These are phyloP conservation scores for Starmerella vaccinii DNA, from an alignment of 805 yeast species.

Conservation along the genomic window DNA sequence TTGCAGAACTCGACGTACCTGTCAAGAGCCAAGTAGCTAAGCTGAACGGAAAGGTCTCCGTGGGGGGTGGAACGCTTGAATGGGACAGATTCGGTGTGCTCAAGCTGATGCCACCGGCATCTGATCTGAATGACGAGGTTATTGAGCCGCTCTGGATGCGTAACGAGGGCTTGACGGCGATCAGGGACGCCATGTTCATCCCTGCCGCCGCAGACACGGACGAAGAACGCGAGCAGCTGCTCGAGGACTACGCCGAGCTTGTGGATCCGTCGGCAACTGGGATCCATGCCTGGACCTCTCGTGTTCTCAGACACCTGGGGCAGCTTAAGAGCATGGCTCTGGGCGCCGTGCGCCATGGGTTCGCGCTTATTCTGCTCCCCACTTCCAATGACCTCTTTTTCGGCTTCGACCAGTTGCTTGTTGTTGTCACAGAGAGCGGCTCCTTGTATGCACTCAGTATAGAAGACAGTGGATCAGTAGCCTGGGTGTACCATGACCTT, in stretches of 20 bases:
- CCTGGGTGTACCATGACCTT: constrained; percentile 24
- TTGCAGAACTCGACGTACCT: background rate
- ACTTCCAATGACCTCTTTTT: constrained; percentile 22
- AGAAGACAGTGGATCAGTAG: constrained; percentile 21
- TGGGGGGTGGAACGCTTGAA: constrained; percentile 6
- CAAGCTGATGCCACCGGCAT: background rate
- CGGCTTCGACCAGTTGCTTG: constrained; percentile 30
- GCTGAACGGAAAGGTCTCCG: background rate
- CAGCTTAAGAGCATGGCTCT: constrained; percentile 5
- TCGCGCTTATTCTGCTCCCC: constrained; percentile 12
- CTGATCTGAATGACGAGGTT: background rate
- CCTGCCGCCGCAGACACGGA: background rate
- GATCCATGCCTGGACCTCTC: background rate
- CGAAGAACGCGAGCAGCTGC: constrained; percentile 1
- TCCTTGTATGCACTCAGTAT: constrained; percentile 29
- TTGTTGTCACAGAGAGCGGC: constrained; percentile 27
- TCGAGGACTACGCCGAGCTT: background rate
- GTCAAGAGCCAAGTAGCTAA: background rate
- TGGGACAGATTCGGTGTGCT: constrained; percentile 16
- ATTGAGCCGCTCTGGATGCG: constrained; percentile 23
- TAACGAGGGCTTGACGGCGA: constrained; percentile 28
- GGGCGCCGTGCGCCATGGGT: background rate
- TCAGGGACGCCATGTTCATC: constrained; percentile 25
- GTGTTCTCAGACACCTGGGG: background rate
- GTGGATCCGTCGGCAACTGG: background rate